phyloP scores from a whole-genome alignment of 441 rosid genomes.

The Mallotus japonicus region DNA sequence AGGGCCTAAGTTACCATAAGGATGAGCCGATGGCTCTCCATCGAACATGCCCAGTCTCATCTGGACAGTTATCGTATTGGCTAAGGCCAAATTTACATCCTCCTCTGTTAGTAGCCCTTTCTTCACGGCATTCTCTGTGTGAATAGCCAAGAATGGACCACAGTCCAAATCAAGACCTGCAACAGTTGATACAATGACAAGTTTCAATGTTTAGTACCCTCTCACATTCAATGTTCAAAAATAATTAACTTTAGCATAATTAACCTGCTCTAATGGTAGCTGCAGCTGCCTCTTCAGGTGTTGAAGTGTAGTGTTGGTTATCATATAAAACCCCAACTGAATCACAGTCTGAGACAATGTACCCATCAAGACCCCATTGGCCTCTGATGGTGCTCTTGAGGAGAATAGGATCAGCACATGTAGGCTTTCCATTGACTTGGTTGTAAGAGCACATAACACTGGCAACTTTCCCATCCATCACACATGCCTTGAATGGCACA shows the following conservation, averaged over 20 bases:
- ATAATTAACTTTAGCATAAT: no score
- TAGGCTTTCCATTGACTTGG: conserved; percentile 90
- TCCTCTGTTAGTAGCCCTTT: conserved; percentile 48
- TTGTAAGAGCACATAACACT: conserved; percentile 98
- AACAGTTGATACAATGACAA: conserved; percentile 14
- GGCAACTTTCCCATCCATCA: conserved; percentile 77
- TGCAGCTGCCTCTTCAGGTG: conserved; percentile 71
- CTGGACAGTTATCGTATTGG: conserved; percentile 67
- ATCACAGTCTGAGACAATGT: conserved; percentile 89
- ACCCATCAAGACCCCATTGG: conserved; percentile 87
- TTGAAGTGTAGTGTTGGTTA: conserved; percentile 64
- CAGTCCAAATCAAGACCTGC: conserved; percentile 90
- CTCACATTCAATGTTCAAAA: no score
- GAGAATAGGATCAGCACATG: conserved; percentile 85
- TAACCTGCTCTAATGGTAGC: conserved; percentile 71
- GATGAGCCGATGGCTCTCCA: conserved; percentile 55
- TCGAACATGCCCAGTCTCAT: conserved; percentile 97
- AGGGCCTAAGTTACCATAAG: conserved; percentile 64
- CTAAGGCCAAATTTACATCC: conserved; percentile 57
- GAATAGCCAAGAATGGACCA: conserved; percentile 75
- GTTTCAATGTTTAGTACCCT: no score
- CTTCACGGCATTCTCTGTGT: conserved; percentile 64
- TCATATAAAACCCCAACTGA: conserved; percentile 72
- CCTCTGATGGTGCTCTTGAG: conserved; percentile 63
- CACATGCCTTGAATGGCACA: conserved; percentile 80